A percentile compares a stretch with the other conserved stretches of the same genome.
Conservation (phyloP, 164 flowering plant genomes). For the Dillenia turbinata region DNA sequence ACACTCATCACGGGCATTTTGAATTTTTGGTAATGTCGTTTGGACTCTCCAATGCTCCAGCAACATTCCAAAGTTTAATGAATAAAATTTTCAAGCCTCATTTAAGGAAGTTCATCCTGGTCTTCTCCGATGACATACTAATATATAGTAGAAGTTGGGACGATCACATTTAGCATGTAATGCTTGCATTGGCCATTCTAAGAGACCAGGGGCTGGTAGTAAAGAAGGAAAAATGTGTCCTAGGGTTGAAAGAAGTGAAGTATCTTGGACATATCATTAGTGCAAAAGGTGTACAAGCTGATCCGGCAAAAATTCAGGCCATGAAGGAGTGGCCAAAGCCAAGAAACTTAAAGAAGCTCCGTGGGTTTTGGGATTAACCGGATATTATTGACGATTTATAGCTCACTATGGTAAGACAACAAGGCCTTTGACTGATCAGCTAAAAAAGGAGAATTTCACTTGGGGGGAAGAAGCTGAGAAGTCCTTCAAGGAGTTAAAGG, state of each 20-base stretch:
- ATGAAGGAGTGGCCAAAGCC: constrained; percentile 6
- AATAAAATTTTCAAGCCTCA: background rate
- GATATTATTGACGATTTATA: constrained; percentile 10
- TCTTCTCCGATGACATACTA: constrained; percentile 12
- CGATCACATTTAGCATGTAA: background rate
- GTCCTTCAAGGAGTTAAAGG: constrained; percentile 10
- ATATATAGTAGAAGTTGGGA: background rate
- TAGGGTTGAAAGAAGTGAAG: background rate
- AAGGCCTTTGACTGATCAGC: background rate
- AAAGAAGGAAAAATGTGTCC: background rate
- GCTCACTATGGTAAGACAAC: background rate
- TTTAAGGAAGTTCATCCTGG: background rate
- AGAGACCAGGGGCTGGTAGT: background rate
- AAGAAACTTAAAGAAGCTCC: background rate
- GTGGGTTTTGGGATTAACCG: constrained; percentile 10
- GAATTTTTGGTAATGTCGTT: background rate
- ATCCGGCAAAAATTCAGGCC: background rate
- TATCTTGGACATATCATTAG: constrained; percentile 9
- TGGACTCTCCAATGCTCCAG: background rate
- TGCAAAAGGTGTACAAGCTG: background rate
- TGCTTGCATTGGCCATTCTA: background rate
- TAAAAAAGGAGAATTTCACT: constrained; percentile 4
- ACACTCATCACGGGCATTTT: background rate
- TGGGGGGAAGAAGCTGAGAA: constrained; percentile 1
- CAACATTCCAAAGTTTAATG: constrained; percentile 5